Conservation (phyloP, 2,329 filamentous ascomycete genomes). For the Phialocephala subalpina region DNA sequence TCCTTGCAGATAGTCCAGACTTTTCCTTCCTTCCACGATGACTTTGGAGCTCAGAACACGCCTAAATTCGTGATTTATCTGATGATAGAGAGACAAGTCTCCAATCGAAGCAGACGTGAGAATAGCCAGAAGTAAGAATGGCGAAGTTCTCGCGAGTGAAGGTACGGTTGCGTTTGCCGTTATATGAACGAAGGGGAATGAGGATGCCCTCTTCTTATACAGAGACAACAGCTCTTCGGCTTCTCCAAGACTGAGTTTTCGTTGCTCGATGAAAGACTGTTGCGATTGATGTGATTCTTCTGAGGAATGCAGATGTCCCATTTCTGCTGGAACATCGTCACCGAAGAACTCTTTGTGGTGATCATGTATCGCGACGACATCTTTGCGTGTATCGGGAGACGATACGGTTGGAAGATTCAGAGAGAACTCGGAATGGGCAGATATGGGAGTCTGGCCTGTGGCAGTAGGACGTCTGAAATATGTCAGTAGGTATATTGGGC, state of each 20-base stretch:
- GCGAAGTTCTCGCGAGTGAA: constrained; percentile 36
- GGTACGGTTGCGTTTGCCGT: constrained; percentile 34
- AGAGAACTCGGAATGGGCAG: constrained; percentile 32
- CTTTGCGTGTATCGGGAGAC: constrained; percentile 32
- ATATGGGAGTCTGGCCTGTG: constrained; percentile 3
- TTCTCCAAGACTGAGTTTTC: constrained; percentile 34
- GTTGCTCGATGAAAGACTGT: constrained; percentile 29
- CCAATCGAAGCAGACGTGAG: constrained; percentile 37
- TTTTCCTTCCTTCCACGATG: constrained; percentile 64
- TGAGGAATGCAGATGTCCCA: background rate
- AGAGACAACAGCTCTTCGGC: constrained; percentile 35
- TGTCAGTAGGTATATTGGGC: background rate
- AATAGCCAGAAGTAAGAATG: constrained; percentile 41
- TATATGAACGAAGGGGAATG: constrained; percentile 41
- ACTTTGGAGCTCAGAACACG: constrained; percentile 40
- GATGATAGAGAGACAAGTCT: constrained; percentile 37
- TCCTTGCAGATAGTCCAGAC: constrained; percentile 63
- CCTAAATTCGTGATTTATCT: constrained; percentile 41
- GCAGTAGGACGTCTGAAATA: background rate
- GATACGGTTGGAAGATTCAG: constrained; percentile 36
- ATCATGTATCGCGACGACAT: constrained; percentile 31
- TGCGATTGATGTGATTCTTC: background rate
- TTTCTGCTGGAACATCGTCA: constrained; percentile 21
- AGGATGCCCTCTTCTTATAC: constrained; percentile 30
- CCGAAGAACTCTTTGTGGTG: constrained; percentile 38